phyloP scores from a whole-genome alignment of 306 rosid species.

The Lupinus albus region DNA sequence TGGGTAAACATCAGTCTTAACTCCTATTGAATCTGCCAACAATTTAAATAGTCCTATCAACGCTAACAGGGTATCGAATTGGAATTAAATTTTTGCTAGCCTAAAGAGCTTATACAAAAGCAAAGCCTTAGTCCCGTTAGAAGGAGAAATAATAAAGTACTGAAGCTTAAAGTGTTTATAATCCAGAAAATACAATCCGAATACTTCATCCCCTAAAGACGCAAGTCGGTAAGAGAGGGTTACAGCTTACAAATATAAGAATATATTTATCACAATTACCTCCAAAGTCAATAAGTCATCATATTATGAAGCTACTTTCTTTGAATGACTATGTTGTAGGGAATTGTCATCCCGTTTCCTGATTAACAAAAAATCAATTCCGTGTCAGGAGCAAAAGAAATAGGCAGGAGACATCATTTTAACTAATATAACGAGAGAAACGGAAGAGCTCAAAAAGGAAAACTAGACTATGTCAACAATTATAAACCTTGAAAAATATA shows the following conservation, averaged over 20 bases:
- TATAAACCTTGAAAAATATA: not conserved
- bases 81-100: slow-evolving; percentile 11
- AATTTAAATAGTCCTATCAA: too few relatives aligned
- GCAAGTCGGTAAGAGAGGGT: not conserved
- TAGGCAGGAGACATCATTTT: slow-evolving; percentile 1
- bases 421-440: not conserved
- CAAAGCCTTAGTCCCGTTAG: too few relatives aligned
- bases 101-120: too few relatives aligned
- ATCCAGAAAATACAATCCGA: slow-evolving; percentile 24
- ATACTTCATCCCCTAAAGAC: not conserved
- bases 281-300: slow-evolving; percentile 9
- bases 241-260: not conserved
- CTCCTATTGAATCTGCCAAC: too few relatives aligned
- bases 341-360: slow-evolving; percentile 49
- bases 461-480: not conserved
- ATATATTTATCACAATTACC: slow-evolving; percentile 36
- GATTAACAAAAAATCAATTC: slow-evolving; percentile 35
- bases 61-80: not conserved
- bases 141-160: too few relatives aligned
- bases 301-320: slow-evolving; percentile 47
- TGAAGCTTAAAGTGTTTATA: not conserved
- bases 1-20: too few relatives aligned
- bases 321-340: slow-evolving; percentile 38
- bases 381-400: not conserved
- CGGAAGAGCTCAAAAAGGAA: slow-evolving; percentile 17